Conservation (phyloP, 2,329 filamentous ascomycete genomes). For the Torrubiella hemipterigena region DNA sequence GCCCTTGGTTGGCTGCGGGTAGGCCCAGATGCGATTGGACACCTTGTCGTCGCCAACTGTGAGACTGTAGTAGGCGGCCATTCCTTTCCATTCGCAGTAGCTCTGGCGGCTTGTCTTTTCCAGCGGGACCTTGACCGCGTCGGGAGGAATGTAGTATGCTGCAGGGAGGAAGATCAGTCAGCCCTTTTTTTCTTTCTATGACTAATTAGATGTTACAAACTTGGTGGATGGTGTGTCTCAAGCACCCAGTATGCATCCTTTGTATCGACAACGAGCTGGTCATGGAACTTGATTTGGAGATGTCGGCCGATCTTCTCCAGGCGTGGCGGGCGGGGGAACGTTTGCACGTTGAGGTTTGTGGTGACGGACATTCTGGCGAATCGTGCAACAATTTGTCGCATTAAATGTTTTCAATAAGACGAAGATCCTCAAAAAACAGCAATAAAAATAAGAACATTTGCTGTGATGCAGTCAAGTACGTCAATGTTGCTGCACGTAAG, state of each 20-base stretch:
- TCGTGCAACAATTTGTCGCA: not conserved
- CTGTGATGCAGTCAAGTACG: too few relatives aligned
- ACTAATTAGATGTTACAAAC: constrained; percentile 24
- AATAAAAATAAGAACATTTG: too few relatives aligned
- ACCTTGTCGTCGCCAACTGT: constrained; percentile 28
- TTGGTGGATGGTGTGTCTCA: constrained; percentile 51
- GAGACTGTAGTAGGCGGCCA: constrained; percentile 44
- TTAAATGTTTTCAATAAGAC: too few relatives aligned
- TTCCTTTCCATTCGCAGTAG: constrained; percentile 51
- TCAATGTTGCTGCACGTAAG: too few relatives aligned
- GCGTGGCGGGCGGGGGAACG: constrained; percentile 45
- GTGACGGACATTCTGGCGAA: constrained; percentile 1
- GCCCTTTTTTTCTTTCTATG: too few relatives aligned
- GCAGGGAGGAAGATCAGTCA: too few relatives aligned
- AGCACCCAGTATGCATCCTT: constrained; percentile 48
- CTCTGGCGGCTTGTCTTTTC: constrained; percentile 29
- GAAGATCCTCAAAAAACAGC: too few relatives aligned
- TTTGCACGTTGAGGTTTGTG: constrained; percentile 35
- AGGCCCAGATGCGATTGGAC: constrained; percentile 45
- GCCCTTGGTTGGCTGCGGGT: constrained; percentile 36
- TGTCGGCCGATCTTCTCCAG: constrained; percentile 41
- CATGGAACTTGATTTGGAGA: constrained; percentile 43
- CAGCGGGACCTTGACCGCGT: constrained; percentile 33
- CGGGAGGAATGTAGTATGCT: constrained; percentile 49
- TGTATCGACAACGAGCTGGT: constrained; percentile 43